phyloP scores from a whole-genome alignment of 768 basidiomycete species.

The Suillus occidentalis region DNA sequence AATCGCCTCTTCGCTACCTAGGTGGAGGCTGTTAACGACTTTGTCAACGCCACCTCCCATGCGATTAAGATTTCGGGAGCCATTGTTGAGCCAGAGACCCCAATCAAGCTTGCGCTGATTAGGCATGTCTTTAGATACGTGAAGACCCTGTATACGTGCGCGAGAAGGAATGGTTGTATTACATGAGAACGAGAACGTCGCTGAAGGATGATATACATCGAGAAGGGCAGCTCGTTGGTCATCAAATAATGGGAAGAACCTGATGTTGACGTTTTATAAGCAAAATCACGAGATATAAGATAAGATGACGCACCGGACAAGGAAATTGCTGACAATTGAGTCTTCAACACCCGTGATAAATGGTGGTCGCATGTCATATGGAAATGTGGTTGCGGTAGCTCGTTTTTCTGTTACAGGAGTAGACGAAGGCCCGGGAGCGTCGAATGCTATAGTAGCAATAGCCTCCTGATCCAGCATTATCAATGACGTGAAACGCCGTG shows the following conservation, averaged over 20 bases:
- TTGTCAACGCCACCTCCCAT: constrained; percentile 63
- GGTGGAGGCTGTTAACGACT: constrained; percentile 64
- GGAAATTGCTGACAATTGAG: constrained; percentile 69
- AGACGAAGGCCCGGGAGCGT: constrained; percentile 58
- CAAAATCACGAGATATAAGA: background rate
- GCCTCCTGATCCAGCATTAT: constrained; percentile 83
- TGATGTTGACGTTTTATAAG: constrained; percentile 31
- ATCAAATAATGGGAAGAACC: constrained; percentile 88
- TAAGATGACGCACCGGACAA: constrained; percentile 58
- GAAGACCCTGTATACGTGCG: constrained; percentile 70
- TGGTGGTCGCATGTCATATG: constrained; percentile 68
- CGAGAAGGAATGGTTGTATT: constrained; percentile 83
- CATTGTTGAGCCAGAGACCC: constrained; percentile 61
- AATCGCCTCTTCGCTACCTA: constrained; percentile 65
- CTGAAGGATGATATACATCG: constrained; percentile 75
- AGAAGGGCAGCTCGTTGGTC: constrained; percentile 63
- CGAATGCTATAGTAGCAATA: constrained; percentile 76
- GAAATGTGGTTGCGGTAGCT: constrained; percentile 72
- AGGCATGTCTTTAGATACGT: constrained; percentile 63
- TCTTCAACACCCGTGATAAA: constrained; percentile 76
- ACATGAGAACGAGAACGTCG: constrained; percentile 90
- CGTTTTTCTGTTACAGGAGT: constrained; percentile 36
- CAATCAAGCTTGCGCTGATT: constrained; percentile 85
- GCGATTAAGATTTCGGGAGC: constrained; percentile 78
- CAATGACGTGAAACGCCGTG: constrained; percentile 76